A percentile compares a stretch with the other conserved stretches of the same genome.
Evolutionary conservation across 768 basidiomycete species (phyloP).

Genomic region (Mycena vulgaris): DNA sequence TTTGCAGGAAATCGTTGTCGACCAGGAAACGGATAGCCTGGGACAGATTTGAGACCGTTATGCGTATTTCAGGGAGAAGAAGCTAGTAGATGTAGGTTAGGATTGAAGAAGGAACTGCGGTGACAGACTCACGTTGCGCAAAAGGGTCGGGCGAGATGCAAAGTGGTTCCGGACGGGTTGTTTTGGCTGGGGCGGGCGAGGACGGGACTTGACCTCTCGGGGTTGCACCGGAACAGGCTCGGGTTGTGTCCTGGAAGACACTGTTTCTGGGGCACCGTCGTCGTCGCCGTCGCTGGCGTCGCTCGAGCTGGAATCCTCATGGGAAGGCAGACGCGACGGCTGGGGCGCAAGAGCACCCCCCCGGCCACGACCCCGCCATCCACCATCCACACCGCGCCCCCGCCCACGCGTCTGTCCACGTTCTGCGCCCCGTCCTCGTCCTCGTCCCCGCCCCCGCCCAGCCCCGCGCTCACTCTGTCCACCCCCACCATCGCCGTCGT

Average conservation of each 20-base stretch:
- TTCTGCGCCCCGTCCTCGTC: constrained; percentile 43
- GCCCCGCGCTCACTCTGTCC: background rate
- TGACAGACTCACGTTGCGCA: constrained; percentile 78
- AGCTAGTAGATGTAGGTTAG: constrained; percentile 63
- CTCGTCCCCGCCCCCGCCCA: constrained; percentile 29
- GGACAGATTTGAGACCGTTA: constrained; percentile 92
- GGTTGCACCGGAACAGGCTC: constrained; percentile 9
- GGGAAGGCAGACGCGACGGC: constrained; percentile 31
- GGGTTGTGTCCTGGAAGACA: constrained; percentile 65
- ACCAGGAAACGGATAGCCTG: constrained; percentile 94
- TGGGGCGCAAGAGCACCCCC: constrained; percentile 33
- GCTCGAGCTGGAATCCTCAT: constrained; percentile 40
- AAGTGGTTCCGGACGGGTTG: constrained; percentile 75
- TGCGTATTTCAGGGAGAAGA: constrained; percentile 86
- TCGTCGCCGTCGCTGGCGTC: constrained; percentile 52
- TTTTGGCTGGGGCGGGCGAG: constrained; percentile 55
- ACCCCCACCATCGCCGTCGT: constrained; percentile 39
- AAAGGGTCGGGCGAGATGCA: constrained; percentile 74
- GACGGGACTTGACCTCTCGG: constrained; percentile 41
- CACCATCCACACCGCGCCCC: constrained; percentile 33
- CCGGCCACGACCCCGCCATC: constrained; percentile 47
- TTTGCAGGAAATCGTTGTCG: constrained; percentile 88
- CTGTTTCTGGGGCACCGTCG: constrained; percentile 68
- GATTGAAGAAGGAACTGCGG: background rate
- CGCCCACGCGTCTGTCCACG: constrained; percentile 4